These are phyloP conservation scores for Marvania coccoides DNA, from an alignment of 139 green algal genomes.

Conservation along the genomic window DNA sequence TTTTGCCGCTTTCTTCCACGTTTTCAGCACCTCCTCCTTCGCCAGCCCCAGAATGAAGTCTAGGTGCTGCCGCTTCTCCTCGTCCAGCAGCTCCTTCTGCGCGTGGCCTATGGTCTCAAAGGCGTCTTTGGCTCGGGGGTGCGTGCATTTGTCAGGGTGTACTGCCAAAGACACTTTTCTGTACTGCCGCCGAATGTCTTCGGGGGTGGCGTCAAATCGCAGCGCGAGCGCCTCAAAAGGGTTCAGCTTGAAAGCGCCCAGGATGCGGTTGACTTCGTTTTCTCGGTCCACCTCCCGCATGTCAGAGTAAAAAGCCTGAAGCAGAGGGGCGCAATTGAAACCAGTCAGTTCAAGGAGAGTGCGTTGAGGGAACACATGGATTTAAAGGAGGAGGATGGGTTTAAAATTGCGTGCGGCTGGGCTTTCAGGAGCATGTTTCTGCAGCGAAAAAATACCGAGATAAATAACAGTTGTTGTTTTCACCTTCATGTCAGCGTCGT, in stretches of 20 bases:
- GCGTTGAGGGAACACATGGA: background rate
- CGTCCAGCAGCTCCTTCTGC: slow-evolving; percentile 63
- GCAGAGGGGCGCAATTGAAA: too few species aligned
- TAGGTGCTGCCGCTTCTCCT: slow-evolving; percentile 56
- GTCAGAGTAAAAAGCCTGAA: slow-evolving; percentile 75
- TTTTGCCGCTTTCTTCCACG: slow-evolving; percentile 78
- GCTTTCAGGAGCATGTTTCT: background rate
- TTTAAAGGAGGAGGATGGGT: background rate
- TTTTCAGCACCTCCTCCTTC: slow-evolving; percentile 65
- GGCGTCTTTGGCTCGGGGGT: slow-evolving; percentile 51
- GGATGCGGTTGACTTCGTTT: slow-evolving; percentile 87
- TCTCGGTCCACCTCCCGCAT: slow-evolving; percentile 84
- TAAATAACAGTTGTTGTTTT: background rate
- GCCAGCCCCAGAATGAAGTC: slow-evolving; percentile 51
- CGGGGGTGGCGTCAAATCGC: slow-evolving; percentile 59
- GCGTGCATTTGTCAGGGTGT: slow-evolving; percentile 74
- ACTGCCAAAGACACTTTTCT: slow-evolving; percentile 71
- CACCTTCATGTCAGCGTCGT: slow-evolving; percentile 26
- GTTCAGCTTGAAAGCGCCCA: slow-evolving; percentile 94
- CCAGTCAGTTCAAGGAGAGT: too few species aligned
- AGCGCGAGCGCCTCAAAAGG: slow-evolving; percentile 90
- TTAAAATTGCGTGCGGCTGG: background rate
- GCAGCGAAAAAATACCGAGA: background rate
- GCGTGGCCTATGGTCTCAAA: slow-evolving; percentile 83
- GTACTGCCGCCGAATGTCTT: slow-evolving; percentile 84